Conservation (phyloP, 2,329 filamentous ascomycete species). For the Thermothelomyces thermophilus region DNA sequence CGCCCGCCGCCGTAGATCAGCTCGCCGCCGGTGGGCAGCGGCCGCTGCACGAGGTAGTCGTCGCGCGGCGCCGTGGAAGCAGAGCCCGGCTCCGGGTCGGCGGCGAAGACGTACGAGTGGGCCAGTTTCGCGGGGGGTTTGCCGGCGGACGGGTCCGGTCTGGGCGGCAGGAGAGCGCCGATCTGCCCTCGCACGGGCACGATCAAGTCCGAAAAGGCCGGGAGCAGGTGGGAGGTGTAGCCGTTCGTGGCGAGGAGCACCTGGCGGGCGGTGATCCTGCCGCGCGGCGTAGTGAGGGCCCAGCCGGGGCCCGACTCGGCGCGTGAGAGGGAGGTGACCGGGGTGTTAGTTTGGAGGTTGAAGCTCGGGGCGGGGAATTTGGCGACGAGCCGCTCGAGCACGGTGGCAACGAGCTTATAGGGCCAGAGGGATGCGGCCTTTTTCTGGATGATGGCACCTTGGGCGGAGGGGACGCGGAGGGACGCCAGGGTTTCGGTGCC, state of each 20-base stretch:
- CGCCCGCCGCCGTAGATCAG: constrained; percentile 68
- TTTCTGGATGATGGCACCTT: constrained; percentile 58
- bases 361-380: constrained; percentile 39
- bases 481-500: constrained; percentile 36
- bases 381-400: constrained; percentile 54
- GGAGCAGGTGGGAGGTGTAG: constrained; percentile 72
- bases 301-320: constrained; percentile 36
- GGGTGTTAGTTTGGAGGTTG: constrained; percentile 70
- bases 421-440: constrained; percentile 69
- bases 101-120: constrained; percentile 59
- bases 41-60: constrained; percentile 69
- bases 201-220: constrained; percentile 61
- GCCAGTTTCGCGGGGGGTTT: constrained; percentile 32
- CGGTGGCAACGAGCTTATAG: constrained; percentile 72
- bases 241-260: constrained; percentile 78
- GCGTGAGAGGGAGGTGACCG: constrained; percentile 44
- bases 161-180: constrained; percentile 55
- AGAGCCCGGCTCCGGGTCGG: constrained; percentile 26
- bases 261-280: constrained; percentile 53
- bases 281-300: constrained; percentile 61
- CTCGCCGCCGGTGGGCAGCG: constrained; percentile 44
- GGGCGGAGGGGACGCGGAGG: constrained; percentile 49
- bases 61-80: constrained; percentile 42
- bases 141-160: not conserved
- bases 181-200: constrained; percentile 73